Evolutionary conservation across 345 rosid genomes (phyloP), one percentile per base, ranked within the genome.

Genomic region (Capsella bursapastoris): DNA sequence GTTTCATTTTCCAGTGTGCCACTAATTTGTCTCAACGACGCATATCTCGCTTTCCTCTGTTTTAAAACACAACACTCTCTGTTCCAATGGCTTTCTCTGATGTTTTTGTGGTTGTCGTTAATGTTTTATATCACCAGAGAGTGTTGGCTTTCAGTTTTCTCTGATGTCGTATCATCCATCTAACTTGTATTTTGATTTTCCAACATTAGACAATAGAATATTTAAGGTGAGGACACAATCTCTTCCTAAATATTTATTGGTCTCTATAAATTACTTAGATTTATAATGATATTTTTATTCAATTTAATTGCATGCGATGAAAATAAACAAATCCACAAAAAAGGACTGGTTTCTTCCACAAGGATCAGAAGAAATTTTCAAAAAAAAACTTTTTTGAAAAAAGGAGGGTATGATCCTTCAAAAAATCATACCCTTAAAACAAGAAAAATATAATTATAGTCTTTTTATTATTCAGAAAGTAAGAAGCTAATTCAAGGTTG

Each of bases 41-140:
- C 70, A 83, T 80, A 83, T 52, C 78, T 60, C 73, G 56, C 49
- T 32, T 40, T 40, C 51, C 57, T 27, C 66, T 37, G 41, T 59
- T 57, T 45, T 47, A 6, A 11, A 22, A 38, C 60, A 16, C 25
- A 22, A 22, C 25, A 22, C 25, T 22, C 60, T 57, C 16, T 35
- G 58, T 57, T 12, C 29, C 68, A 43, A 22, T 71, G 73, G 32
- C 47, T 15, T 37, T 76, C 5, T 13, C 44, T 67, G 40, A 31
- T 73, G 60, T 38, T 45, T 22, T 18, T 71, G 74, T 75, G 70
- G 74, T 29, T 38, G 16, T 58, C 55, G 64, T 68, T 49, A 9
- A 38, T 38, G n/a, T 22, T 22, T 22, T 22, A 22, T 22, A 22
- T 22, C 25, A 22, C 25, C 25, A 22, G 25, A 22, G 25, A 22